Evolutionary conservation across 1,139 yeast species (phyloP), one percentile per base, ranked within the genome.

Genomic region (Kodamaea plutei): DNA sequence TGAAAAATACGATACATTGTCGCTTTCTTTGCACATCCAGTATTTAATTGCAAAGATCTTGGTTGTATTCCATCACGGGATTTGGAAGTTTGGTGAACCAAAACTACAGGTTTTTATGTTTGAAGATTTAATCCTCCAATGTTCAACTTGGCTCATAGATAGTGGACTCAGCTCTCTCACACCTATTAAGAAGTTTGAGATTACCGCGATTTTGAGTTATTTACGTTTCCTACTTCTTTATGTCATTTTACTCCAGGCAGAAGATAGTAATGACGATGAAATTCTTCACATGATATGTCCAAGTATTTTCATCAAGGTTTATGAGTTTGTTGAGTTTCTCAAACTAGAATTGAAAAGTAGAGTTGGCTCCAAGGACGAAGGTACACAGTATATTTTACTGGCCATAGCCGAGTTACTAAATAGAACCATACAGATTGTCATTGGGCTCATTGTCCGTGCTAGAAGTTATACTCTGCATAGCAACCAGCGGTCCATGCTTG

Each of bases 391-490:
- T 34, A 39, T 59, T 5, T 38, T 54, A 20, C 50, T 48, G 34
- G 51, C 59, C 0, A 41, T 58, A 1, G 52, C 61, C 2, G 73
- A 65, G 34, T 33, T 54, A 2, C 45, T 64, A 34, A 56, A 62
- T 2, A 39, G 67, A 7, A 31, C 54, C 8, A 48, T 64, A 6
- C 73, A 66, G 31, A 50, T 64, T 25, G 41, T 63, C 2, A 54
- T 63, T n/a, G 69, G 68, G 2, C 43, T 64, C 5, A 40, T 64
- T 23, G 40, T 62, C 9, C 44, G 71, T 30, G 49, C 61, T 14
- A 44, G 47, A 20, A 40, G 44, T 22, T 48, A 44, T 22, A 34
- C 35, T 12, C 25, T 23, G 8, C 27, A 24, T 6, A 14, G 18
- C 16, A 17, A 23, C 9, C 37, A 20, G 17, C 25, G 41, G 4